Conservation (phyloP, 2,329 filamentous ascomycete genomes). For the Talaromyces atroroseus region DNA sequence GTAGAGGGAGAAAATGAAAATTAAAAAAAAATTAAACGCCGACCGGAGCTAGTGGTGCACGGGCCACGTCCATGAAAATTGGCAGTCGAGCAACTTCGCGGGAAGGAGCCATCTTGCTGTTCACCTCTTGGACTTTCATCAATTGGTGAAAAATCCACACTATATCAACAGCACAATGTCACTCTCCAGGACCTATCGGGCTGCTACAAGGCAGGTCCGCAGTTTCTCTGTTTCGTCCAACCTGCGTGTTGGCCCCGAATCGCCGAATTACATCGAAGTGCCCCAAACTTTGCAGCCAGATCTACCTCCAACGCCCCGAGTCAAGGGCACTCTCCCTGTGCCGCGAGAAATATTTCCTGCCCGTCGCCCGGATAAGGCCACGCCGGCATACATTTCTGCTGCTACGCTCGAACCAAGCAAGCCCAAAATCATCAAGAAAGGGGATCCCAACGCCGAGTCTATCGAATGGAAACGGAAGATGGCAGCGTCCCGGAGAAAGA, state of each 20-base stretch:
- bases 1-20: conserved; percentile 26
- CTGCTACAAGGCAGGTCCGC: conserved; percentile 34
- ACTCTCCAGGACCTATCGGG: conserved; percentile 31
- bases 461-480: conserved; percentile 66
- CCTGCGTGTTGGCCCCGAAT: conserved; percentile 59
- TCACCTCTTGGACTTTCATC: no score
- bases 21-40: conserved; percentile 25
- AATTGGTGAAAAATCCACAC: background rate
- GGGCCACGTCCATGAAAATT: conserved; percentile 34
- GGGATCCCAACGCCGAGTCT: conserved; percentile 44
- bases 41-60: conserved; percentile 32
- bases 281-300: conserved; percentile 70
- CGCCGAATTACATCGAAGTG: conserved; percentile 78
- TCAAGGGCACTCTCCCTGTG: conserved; percentile 76
- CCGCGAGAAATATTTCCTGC: conserved; percentile 73
- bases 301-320: conserved; percentile 40
- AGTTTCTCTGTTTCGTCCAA: conserved; percentile 34
- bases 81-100: conserved; percentile 23
- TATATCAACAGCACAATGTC: conserved; percentile 23
- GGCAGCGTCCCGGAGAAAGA: conserved; percentile 64
- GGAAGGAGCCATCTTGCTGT: background rate
- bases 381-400: conserved; percentile 54
- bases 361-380: conserved; percentile 57
- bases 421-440: conserved; percentile 26
- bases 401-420: conserved; percentile 52